Percentiles rank a stretch among this genome's conserved stretches.
Evolutionary conservation across 2,329 filamentous ascomycete species (phyloP).

Genomic region (Aspergillus ochraceoroseus): DNA sequence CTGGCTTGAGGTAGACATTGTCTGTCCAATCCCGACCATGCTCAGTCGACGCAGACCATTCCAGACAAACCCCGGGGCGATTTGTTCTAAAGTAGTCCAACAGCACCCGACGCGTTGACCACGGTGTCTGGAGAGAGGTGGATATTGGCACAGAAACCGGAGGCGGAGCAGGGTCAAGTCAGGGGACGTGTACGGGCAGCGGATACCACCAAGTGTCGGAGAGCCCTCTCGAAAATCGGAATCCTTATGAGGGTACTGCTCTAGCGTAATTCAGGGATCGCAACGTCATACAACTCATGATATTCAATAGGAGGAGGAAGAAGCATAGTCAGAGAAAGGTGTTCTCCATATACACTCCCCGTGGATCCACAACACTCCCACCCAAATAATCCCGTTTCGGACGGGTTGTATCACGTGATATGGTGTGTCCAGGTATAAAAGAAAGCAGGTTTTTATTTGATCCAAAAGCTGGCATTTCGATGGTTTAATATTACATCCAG

Average conservation of each 20-base stretch:
- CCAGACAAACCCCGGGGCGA: slow-evolving; percentile 17
- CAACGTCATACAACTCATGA: slow-evolving; percentile 2
- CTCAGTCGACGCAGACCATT: slow-evolving; percentile 35
- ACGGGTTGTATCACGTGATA: slow-evolving; percentile 8
- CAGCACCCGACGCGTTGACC: slow-evolving; percentile 18
- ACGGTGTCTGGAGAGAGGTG: slow-evolving; percentile 10
- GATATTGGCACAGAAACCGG: slow-evolving; percentile 21
- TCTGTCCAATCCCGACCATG: slow-evolving; percentile 38
- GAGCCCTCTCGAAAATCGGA: slow-evolving; percentile 1
- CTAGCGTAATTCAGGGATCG: not conserved
- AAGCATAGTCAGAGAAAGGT: slow-evolving; percentile 2
- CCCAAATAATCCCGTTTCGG: slow-evolving; percentile 10
- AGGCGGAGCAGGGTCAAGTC: slow-evolving; percentile 31
- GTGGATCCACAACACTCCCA: slow-evolving; percentile 10
- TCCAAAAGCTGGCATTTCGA: too few relatives aligned
- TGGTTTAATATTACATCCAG: too few relatives aligned
- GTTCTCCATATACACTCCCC: slow-evolving; percentile 8
- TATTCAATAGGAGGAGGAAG: not conserved
- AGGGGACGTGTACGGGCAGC: slow-evolving; percentile 27
- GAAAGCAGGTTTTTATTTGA: not conserved
- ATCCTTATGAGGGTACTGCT: slow-evolving; percentile 1
- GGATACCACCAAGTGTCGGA: slow-evolving; percentile 1
- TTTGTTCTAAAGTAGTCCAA: slow-evolving; percentile 5
- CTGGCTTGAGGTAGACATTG: slow-evolving; percentile 38
- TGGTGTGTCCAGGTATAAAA: not conserved